Evolutionary conservation across 306 rosid species (phyloP).

Genomic region (Luffa acutangula): DNA sequence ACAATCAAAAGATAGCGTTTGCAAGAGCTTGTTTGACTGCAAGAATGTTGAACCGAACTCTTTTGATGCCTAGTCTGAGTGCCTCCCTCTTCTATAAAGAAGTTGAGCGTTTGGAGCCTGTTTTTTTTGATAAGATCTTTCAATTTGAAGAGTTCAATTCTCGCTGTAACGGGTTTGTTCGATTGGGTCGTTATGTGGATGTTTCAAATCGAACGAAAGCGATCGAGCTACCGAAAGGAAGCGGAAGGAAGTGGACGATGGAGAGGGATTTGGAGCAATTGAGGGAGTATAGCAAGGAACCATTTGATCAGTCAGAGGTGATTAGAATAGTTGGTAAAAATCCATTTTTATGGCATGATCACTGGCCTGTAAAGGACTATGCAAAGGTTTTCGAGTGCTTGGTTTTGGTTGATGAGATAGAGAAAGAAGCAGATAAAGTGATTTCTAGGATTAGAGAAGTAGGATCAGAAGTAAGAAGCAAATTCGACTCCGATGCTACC

Average conservation of each 20-base stretch:
- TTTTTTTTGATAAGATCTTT: constrained; percentile 70
- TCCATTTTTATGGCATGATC: constrained; percentile 96
- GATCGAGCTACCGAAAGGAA: constrained; percentile 65
- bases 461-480: constrained; percentile 21
- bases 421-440: constrained; percentile 55
- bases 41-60: constrained; percentile 68
- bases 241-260: constrained; percentile 89
- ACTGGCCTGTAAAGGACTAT: constrained; percentile 85
- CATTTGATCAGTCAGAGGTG: constrained; percentile 42
- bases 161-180: constrained; percentile 50
- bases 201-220: constrained; percentile 30
- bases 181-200: constrained; percentile 40
- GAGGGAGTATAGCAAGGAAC: constrained; percentile 32
- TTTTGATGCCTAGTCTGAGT: constrained; percentile 86
- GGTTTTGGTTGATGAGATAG: constrained; percentile 54
- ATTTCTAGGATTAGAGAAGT: constrained; percentile 55
- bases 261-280: constrained; percentile 71
- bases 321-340: constrained; percentile 67
- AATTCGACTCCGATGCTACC: background rate
- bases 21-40: constrained; percentile 90
- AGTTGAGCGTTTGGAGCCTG: constrained; percentile 59
- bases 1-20: constrained; percentile 89
- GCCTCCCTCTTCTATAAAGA: constrained; percentile 89
- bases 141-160: constrained; percentile 54
- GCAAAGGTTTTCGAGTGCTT: constrained; percentile 77